Base-by-base conservation (phyloP, 805 yeast genomes). In the Dipodascus geniculatus region DNA sequence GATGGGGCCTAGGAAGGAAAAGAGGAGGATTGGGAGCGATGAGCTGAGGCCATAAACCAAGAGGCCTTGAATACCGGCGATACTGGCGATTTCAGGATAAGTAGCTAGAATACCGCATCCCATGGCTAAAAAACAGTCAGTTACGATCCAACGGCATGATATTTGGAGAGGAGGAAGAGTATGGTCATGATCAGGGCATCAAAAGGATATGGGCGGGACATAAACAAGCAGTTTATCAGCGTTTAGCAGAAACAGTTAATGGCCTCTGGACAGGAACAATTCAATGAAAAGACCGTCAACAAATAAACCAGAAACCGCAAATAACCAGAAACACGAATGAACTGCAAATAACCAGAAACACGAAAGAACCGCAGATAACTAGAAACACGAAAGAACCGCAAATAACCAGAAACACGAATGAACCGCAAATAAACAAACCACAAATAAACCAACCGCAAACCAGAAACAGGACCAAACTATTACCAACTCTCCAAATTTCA, bases 91-190 rank as follows among this genome's bases (percentile, higher is more conserved):
- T 68, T 88, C 84, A 1, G 96, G 82, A 62, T 87, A 90, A 0
- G 96, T 85, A 9, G 93, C 79, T 38, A 90, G 71, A 53, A 88
- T 80, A 67, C 96, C 96, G 69, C 87, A 85, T 51, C 96, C 96
- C 83, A 87, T 74, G 50, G 87, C 93, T 84, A 63, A 11, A 49
- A 6, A 53, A 28, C 11, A 38, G 33, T 28, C 33, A 28, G 6
- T 28, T 28, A 11, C 11, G 48, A 53, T 14, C 38, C 23, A 49
- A 23, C 44, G 22, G n/a, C 38, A 38, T n/a, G 19, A 20, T 17
- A 23, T 23, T 3, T 6, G 24, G 22, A 51, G 9, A 14, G 19
- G 35, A 19, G 22, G 22, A 24, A n/a, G 44, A 52, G 16, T 11
- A 33, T 42, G 31, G 19, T 35, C 35, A 11, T 35, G 20, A 48